phyloP scores from a whole-genome alignment of 2,329 filamentous ascomycete genomes.

The Alternaria tenuissima region DNA sequence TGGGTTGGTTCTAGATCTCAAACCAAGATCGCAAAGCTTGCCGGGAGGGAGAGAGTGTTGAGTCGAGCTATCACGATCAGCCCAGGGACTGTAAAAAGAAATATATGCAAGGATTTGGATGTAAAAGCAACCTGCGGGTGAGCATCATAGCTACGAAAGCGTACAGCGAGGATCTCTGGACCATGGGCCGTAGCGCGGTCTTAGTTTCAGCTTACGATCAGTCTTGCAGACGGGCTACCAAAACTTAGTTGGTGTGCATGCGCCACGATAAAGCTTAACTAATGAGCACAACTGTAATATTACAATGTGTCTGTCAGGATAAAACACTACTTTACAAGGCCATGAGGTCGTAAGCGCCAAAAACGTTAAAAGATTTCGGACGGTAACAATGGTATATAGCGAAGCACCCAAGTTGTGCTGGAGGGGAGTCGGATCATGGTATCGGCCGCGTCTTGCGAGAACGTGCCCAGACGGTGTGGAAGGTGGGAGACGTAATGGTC shows the following conservation, averaged over 20 bases:
- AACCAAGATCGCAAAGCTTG: not conserved
- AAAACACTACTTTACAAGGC: not conserved
- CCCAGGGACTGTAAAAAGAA: not conserved
- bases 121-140: not conserved
- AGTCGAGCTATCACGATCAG: not conserved
- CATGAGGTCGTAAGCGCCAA: not conserved
- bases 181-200: not conserved
- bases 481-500: not conserved
- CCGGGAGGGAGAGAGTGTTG: not conserved
- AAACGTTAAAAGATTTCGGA: not conserved
- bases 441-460: not conserved
- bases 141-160: constrained; percentile 11
- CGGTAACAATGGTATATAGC: not conserved
- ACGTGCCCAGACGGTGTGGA: not conserved
- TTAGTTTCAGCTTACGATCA: not conserved
- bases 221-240: not conserved
- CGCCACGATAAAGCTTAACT: not conserved
- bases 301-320: not conserved
- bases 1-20: not conserved
- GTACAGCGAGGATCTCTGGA: constrained; percentile 11
- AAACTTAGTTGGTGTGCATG: not conserved
- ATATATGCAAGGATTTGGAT: not conserved
- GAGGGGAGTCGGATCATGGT: not conserved
- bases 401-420: not conserved
- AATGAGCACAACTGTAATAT: not conserved